These are phyloP conservation scores for Macrocybe gigantea DNA, from an alignment of 768 basidiomycete genomes.

Conservation along the genomic window DNA sequence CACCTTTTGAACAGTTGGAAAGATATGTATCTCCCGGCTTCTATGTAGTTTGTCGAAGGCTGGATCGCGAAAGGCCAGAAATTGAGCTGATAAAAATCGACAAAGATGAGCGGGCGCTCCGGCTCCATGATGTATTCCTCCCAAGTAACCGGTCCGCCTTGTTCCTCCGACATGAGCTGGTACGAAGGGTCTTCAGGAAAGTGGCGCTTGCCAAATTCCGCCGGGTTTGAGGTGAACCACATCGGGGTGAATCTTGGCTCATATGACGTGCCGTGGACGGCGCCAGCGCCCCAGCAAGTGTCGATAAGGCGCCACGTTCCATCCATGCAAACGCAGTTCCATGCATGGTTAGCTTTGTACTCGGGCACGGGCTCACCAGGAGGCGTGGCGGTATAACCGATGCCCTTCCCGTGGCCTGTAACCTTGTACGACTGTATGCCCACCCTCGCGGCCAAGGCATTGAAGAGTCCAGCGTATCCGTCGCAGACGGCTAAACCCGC, in stretches of 20 bases:
- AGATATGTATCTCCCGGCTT: constrained; percentile 25
- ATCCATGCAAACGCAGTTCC: constrained; percentile 40
- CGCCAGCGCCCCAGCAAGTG: constrained; percentile 45
- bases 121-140: constrained; percentile 39
- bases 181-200: constrained; percentile 38
- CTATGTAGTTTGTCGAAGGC: constrained; percentile 26
- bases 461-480: constrained; percentile 41
- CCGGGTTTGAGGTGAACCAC: constrained; percentile 37
- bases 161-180: constrained; percentile 33
- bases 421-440: constrained; percentile 36
- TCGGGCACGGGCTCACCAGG: constrained; percentile 29
- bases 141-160: constrained; percentile 34
- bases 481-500: constrained; percentile 45
- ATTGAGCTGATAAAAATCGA: constrained; percentile 27
- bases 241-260: constrained; percentile 27
- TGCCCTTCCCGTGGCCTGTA: constrained; percentile 41
- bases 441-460: constrained; percentile 28
- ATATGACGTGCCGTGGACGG: constrained; percentile 27
- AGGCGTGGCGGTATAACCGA: constrained; percentile 27
- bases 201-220: constrained; percentile 38
- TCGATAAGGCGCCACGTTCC: constrained; percentile 43
- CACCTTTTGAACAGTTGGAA: constrained; percentile 41
- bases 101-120: constrained; percentile 29
- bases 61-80: constrained; percentile 27
- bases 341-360: constrained; percentile 37